Evolutionary conservation across 2,329 filamentous ascomycete genomes (phyloP), one percentile per base, ranked within the genome.

Genomic region (Fusarium sp.): DNA sequence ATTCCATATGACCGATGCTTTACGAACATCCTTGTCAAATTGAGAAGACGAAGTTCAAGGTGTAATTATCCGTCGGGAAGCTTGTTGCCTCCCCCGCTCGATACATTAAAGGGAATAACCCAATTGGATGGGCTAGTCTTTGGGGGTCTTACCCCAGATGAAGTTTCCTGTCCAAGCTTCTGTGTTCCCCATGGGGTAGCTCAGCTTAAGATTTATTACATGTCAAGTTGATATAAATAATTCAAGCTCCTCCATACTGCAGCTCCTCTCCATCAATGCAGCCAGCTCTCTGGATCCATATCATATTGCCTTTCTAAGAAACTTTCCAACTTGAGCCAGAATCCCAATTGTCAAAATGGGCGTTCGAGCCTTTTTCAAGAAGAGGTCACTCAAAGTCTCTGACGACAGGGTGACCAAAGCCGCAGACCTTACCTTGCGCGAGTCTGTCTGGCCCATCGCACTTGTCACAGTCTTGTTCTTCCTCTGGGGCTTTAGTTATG

Each of bases 381-480:
- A 80, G 52, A 83, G 85, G 41, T 85, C 85, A 42, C 83, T 87
- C 71, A 84, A 82, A 67, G 83, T 83, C 63, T 81, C 83, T 42
- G 84, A 86, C 63, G 73, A 81, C 56, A 77, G 80, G 64, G 79
- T 82, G 41, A 87, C 85, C 17, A 82, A 78, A 58, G 84, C 84
- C 1, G 84, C 85, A 8, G 83, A 92, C 79, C 84, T 94, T 69
- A 93, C 90, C 0, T 80, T 93, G 35, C 85, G 90, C 58, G 86
- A 93, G 76, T 94, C 91, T 17, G 85, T 94, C 58, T 88, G 88
- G 74, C 92, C 92, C 6, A 86, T 94, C 49, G 84, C 85, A 64
- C 85, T 94, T 10, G 84, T 85, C 57, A 86, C 85, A 6, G 79
- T 83, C 36, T 79, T 86, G 36, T 86, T 85, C 79, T 85, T 86